These are phyloP conservation scores for Neostapfia colusana DNA, from an alignment of 176 grass and related monocot genomes.

Conservation along the genomic window DNA sequence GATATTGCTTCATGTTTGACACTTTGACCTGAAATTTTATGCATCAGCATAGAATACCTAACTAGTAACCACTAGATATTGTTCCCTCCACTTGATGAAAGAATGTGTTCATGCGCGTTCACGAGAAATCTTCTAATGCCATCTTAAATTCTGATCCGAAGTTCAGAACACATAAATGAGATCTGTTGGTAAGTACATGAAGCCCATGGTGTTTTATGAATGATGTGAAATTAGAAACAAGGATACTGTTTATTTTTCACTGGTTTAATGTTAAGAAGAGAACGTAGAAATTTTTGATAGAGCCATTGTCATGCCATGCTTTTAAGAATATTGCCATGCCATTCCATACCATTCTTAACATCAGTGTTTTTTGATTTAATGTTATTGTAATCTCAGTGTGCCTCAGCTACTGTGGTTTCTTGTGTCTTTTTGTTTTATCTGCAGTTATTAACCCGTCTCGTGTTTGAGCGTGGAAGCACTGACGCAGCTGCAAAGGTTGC, in stretches of 20 bases:
- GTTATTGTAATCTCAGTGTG: conserved; percentile 26
- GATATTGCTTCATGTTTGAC: no score
- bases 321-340: background rate
- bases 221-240: conserved; percentile 9
- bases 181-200: conserved; percentile 14
- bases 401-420: background rate
- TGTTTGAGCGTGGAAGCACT: conserved; percentile 89
- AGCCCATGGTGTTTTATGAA: conserved; percentile 13
- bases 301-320: background rate
- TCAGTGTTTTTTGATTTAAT: conserved; percentile 2
- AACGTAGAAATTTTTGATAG: background rate
- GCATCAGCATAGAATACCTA: no score
- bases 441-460: conserved; percentile 91
- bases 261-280: background rate
- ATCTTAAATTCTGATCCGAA: background rate
- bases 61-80: no score
- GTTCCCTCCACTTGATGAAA: background rate
- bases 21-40: no score
- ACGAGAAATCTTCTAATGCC: background rate
- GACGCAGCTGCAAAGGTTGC: conserved; percentile 89
- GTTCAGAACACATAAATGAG: background rate
- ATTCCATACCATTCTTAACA: conserved; percentile 12
- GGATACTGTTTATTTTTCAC: background rate
- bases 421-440: conserved; percentile 24
- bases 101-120: background rate